Base-by-base conservation (phyloP, 202 grass and related monocot species). In the Saccharum hybrid region DNA sequence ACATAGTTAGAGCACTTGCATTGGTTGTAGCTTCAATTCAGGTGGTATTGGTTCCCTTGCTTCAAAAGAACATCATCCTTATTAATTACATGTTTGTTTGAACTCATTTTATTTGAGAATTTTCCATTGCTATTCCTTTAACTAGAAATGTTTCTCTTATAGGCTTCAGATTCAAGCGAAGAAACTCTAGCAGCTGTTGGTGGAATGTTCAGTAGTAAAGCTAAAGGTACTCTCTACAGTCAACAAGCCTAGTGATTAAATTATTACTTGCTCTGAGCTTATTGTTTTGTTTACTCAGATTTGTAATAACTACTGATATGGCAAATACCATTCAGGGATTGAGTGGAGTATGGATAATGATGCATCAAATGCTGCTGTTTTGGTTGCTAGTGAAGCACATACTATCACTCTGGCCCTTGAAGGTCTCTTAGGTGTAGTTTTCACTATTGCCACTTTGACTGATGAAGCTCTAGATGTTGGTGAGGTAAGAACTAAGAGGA, bases 171-270 rank as follows among this genome's bases (percentile, higher is more conserved):
- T 81, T 95, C 81, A 72, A 98, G 96, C n/a, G 96, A 98, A 85
- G 93, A 98, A 78, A 95, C 92, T 83, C 89, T 98, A 65, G 90
- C 89, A 77, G 96, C 96, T 75, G 93, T 98, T 90, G 93, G 90
- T 72, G 96, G 96, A 82, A 98, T 98, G 96, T 98, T 98, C 83
- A 98, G 87, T 77, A 98, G 96, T 86, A 98, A 98, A 98, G 96
- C 96, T 87, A 98, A 98, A 98, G 96, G 93, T 98, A 79, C 26
- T 41, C 42, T 82, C 73, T 82, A 73, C 49, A 66, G 51, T 82
- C 33, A 21, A 62, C 42, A 74, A 82, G 42, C 54, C 14, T 13
- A 8, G 45, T 61, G 22, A 70, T 79, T 79, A 63, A 38, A 54
- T 86, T 78, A 42, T 82, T 78, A 42, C 39, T 69, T 63, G 23